Evolutionary conservation across 2,329 filamentous ascomycete species (phyloP), one percentile per base, ranked within the genome.

Genomic region (Exophiala xenobiotica): DNA sequence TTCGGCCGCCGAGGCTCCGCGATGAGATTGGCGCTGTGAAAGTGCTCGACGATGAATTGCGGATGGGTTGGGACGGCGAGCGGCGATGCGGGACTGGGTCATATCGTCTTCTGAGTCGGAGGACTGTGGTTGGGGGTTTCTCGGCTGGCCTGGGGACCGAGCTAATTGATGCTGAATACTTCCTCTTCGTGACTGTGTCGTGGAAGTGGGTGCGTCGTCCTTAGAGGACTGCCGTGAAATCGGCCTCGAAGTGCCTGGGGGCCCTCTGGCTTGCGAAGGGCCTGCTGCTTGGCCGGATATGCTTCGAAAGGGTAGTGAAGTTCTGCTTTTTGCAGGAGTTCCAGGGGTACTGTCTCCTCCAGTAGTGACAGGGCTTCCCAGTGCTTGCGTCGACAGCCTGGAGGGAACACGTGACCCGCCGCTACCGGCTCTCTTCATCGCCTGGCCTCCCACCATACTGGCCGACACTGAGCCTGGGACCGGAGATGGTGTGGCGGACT

Each of bases 401-500:
- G 66, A 68, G 2, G 70, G 68, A 4, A 64, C 67, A 49, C 70
- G 67, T 53, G 69, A 67, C 24, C 65, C 68, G 35, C 61, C 60
- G 52, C 65, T 67, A 2, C 63, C 63, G 11, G 54, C 61, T 47
- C 66, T 60, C 42, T 62, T 70, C 58, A 67, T 63, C 3, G 65
- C 50, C 31, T 71, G 67, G 18, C 64, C 68, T 7, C 65, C 68
- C 3, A 71, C 58, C 20, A 70, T 69, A 19, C 73, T 75, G 7
- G 68, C 72, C 8, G 72, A 69, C 4, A 68, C 63, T 6, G 74
- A 76, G 6, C 67, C 69, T 3, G 70, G 69, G 7, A 61, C 67
- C 6, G 73, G 72, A n/a, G 71, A 73, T 2, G 72, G 64, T 5
- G 71, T 68, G 22, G 61, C 67, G 11, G 73, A 73, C 22, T 73